Base-by-base conservation (phyloP, 2,329 filamentous ascomycete genomes). In the Aspergillus piperis region DNA sequence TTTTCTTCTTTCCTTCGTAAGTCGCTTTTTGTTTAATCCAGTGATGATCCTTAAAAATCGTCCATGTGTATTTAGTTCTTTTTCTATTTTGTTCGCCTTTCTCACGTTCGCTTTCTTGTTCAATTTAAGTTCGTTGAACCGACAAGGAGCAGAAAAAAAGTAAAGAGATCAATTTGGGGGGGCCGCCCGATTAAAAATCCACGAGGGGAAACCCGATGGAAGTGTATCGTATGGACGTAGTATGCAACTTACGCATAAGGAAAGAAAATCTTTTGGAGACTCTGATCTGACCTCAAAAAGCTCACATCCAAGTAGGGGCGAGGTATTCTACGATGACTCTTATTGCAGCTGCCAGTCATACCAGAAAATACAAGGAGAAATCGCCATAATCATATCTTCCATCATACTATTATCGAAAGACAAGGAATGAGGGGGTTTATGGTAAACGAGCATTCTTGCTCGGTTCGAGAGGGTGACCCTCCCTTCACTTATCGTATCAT, bases 271-370 rank as follows among this genome's bases (percentile, higher is more conserved):
- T 11, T 50, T 19, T 19, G n/a, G 32, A 27, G 25, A 10, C 17
- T 30, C 47, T 17, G 47, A 50, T 50, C 47, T 50, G 47, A 50
- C 32, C 47, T 50, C 23, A 19, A 50, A 27, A 30, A n/a, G 27
- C 47, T 36, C 27, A 30, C 6, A 8, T 49, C 21, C 21, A 49
- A 25, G 44, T 49, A 32, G 47, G n/a, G 23, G 17, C 19, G 25
- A 50, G 15, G 15, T 50, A 50, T 50, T 50, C 47, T 50, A 32
- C 47, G 60, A 64, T 67, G 55, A 62, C 61, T 62, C 47, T 64
- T 50, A 57, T 58, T 66, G 64, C 61, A 67, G 61, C 61, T 67
- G 65, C 64, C 62, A 64, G 62, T 67, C 64, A 67, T 66, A 62
- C 57, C 41, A 48, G 39, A 61, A 36, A 52, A 30, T 30, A 10